Conservation (phyloP, 495 filamentous ascomycete species). For the Aspergillus carlsbadensis region DNA sequence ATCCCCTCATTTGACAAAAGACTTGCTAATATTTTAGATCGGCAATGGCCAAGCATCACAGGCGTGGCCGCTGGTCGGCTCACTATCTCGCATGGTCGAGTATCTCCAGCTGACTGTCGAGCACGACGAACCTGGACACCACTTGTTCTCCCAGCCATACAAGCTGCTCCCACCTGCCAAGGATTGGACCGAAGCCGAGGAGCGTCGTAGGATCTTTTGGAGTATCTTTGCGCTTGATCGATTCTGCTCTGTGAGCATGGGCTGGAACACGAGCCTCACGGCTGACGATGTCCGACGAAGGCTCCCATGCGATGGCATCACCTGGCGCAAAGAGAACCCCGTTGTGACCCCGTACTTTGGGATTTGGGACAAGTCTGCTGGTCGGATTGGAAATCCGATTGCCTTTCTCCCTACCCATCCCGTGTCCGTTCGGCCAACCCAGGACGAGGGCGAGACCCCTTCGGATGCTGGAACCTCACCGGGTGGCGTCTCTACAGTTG, state of each 20-base stretch:
- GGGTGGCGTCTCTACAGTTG: conserved; percentile 18
- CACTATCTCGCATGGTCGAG: conserved; percentile 37
- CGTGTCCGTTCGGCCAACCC: background rate
- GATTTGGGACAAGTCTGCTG: conserved; percentile 38
- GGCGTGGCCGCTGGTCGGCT: conserved; percentile 37
- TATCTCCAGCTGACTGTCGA: conserved; percentile 38
- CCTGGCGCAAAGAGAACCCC: conserved; percentile 31
- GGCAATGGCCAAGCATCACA: conserved; percentile 25
- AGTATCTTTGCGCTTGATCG: conserved; percentile 48
- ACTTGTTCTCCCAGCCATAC: conserved; percentile 3
- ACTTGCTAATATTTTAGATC: conserved; percentile 18
- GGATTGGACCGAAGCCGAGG: conserved; percentile 50
- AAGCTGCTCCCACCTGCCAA: conserved; percentile 28
- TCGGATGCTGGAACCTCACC: conserved; percentile 9
- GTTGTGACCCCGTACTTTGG: conserved; percentile 40
- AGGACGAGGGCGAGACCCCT: background rate
- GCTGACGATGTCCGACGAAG: conserved; percentile 25
- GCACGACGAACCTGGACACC: conserved; percentile 4
- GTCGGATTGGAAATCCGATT: conserved; percentile 34
- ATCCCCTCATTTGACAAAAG: too few species aligned
- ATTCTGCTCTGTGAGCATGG: conserved; percentile 33
- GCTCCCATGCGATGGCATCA: conserved; percentile 24
- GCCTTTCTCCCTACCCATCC: conserved; percentile 20
- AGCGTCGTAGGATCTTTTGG: conserved; percentile 54
- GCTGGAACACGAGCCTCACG: conserved; percentile 41